phyloP scores from a whole-genome alignment of 1,284 basidiomycete species.

The Ceraceosorus guamensis region DNA sequence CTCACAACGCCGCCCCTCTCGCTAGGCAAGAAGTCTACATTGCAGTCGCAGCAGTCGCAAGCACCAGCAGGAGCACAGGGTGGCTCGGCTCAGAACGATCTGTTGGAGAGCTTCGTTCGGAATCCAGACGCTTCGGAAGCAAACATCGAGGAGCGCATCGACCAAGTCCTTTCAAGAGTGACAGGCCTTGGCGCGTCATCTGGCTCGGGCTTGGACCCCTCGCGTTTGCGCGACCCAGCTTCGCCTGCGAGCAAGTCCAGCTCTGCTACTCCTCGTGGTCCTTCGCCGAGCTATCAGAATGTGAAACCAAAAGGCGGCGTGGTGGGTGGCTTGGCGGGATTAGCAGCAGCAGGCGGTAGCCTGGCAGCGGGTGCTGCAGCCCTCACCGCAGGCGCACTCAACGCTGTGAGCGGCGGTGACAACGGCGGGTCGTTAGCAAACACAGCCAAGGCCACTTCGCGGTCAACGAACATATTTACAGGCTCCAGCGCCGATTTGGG shows the following conservation, averaged over 20 bases:
- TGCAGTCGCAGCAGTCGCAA: neutral
- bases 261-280: neutral
- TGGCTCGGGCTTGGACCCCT: neutral
- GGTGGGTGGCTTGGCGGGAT: neutral
- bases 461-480: neutral
- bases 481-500: constrained; percentile 14
- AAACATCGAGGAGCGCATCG: constrained; percentile 28
- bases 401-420: neutral
- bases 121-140: constrained; percentile 5
- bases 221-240: too few relatives aligned
- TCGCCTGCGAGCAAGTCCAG: neutral
- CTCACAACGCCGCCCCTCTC: neutral
- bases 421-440: neutral
- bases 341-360: neutral
- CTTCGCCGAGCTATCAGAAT: neutral
- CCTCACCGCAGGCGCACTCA: neutral
- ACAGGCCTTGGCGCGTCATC: neutral
- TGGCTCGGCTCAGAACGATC: too few relatives aligned
- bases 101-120: constrained; percentile 23
- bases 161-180: constrained; percentile 21
- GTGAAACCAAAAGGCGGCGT: neutral
- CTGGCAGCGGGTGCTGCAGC: neutral
- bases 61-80: too few relatives aligned
- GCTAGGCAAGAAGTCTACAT: constrained; percentile 1
- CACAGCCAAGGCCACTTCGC: neutral